phyloP scores from a whole-genome alignment of 2,329 filamentous ascomycete genomes.

The Mollisia scopiformis region DNA sequence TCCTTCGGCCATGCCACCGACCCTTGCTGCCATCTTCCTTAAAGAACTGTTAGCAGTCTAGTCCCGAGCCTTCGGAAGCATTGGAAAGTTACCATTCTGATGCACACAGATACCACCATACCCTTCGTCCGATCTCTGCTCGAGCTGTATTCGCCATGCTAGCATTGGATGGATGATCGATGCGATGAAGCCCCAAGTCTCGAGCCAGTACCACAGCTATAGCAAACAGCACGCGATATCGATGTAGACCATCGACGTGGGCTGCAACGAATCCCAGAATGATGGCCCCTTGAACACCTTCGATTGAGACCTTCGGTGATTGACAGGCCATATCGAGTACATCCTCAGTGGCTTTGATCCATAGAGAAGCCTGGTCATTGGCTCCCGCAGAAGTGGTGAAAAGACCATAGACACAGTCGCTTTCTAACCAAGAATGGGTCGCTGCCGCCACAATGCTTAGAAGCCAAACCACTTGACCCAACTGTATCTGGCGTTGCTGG shows the following conservation, averaged over 20 bases:
- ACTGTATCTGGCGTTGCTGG: slow-evolving; percentile 9
- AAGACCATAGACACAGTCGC: slow-evolving; percentile 10
- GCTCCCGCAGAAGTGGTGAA: slow-evolving; percentile 28
- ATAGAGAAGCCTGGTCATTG: slow-evolving; percentile 33
- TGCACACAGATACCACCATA: slow-evolving; percentile 43
- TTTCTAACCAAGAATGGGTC: slow-evolving; percentile 12
- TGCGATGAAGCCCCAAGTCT: slow-evolving; percentile 20
- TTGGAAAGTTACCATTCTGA: slow-evolving; percentile 38
- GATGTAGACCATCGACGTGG: slow-evolving; percentile 38
- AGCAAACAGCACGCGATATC: slow-evolving; percentile 34
- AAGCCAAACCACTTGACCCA: slow-evolving; percentile 9
- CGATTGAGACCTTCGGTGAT: slow-evolving; percentile 30
- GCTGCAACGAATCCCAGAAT: slow-evolving; percentile 36
- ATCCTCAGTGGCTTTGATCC: slow-evolving; percentile 38
- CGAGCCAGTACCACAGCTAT: slow-evolving; percentile 33
- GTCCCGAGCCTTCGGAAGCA: neutral
- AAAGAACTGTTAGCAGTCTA: slow-evolving; percentile 18
- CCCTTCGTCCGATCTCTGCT: slow-evolving; percentile 39
- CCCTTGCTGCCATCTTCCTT: slow-evolving; percentile 31
- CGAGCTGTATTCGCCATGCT: slow-evolving; percentile 22
- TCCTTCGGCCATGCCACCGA: slow-evolving; percentile 36
- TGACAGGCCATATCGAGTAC: slow-evolving; percentile 38
- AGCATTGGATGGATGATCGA: slow-evolving; percentile 24
- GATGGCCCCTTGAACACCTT: slow-evolving; percentile 40
- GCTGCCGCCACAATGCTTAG: slow-evolving; percentile 12